Evolutionary conservation across 2,329 filamentous ascomycete genomes (phyloP), one percentile per base, ranked within the genome.

Genomic region (Raffaelea arxii): DNA sequence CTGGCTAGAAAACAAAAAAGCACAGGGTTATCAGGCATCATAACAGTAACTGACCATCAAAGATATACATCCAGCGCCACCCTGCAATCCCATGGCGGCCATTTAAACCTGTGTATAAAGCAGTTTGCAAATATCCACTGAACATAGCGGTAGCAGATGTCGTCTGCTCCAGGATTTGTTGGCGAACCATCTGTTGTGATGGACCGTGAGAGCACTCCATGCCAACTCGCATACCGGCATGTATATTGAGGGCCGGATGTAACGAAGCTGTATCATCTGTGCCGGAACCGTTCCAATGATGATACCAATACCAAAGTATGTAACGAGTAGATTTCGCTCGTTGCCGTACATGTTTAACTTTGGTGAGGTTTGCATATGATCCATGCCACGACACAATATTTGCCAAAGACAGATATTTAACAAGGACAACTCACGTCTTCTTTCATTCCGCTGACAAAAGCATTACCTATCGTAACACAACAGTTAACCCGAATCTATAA

Each of bases 41-140:
- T 9, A 30, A 30, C 27, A 30, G 9, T 70, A 14, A 78, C 21
- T 74, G 63, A 1, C 71, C 72, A 48, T 77, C 75, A 16, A 80
- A 73, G 12, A 79, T 71, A 45, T 78, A 80, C 0, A 78, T 58
- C 73, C 68, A 72, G 46, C 65, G 55, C 71, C 4, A 46, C 6
- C 43, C 43, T 5, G 36, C 18, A 12, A 46, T 18, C 3, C 43
- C 43, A 12, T 19, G 49, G 2, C 49, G 47, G n/a, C 43, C 43
- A n/a, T 46, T 35, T 19, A 46, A 19, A 21, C 43, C 43, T 4
- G 64, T 70, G 51, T 76, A 76, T 1, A 71, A 70, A 1, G 71
- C 73, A 4, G 72, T 67, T 52, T 77, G 72, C 0, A 77, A 57
- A 40, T 61, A 62, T 1, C 60, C 60, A 30, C 54, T 57, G 22